Evolutionary conservation across 2,329 filamentous ascomycete species (phyloP).

Genomic region (Rhytidhysteron rufulum): DNA sequence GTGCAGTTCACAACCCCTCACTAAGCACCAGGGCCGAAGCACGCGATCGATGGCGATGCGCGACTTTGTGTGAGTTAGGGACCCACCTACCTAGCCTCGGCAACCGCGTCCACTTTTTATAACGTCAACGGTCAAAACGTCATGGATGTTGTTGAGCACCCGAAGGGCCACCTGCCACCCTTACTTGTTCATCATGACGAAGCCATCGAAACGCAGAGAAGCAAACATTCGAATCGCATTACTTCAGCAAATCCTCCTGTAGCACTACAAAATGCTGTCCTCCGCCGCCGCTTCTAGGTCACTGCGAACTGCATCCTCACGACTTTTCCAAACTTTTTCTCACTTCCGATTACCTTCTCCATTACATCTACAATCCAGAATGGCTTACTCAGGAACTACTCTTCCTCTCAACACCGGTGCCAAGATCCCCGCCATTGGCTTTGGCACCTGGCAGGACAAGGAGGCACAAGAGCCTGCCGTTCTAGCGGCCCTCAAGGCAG

Average conservation of each 20-base stretch:
- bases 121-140: no score
- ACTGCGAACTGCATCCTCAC: neutral
- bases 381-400: slow-evolving; percentile 33
- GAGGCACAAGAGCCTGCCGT: slow-evolving; percentile 47
- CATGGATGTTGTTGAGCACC: neutral
- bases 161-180: neutral
- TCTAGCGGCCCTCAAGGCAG: slow-evolving; percentile 56
- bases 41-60: no score
- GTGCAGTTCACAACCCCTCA: no score
- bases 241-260: no score
- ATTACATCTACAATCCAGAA: slow-evolving; percentile 18
- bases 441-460: slow-evolving; percentile 44
- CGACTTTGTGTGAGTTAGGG: no score
- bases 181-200: neutral
- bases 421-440: slow-evolving; percentile 72
- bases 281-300: neutral
- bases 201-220: neutral
- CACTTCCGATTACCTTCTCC: neutral
- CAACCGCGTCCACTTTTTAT: no score
- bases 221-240: no score
- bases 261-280: no score
- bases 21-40: no score
- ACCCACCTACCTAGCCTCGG: no score
- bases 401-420: slow-evolving; percentile 64
- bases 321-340: neutral